Conservation (phyloP, 1,284 basidiomycete species). For the Heterobasidion occidentale region DNA sequence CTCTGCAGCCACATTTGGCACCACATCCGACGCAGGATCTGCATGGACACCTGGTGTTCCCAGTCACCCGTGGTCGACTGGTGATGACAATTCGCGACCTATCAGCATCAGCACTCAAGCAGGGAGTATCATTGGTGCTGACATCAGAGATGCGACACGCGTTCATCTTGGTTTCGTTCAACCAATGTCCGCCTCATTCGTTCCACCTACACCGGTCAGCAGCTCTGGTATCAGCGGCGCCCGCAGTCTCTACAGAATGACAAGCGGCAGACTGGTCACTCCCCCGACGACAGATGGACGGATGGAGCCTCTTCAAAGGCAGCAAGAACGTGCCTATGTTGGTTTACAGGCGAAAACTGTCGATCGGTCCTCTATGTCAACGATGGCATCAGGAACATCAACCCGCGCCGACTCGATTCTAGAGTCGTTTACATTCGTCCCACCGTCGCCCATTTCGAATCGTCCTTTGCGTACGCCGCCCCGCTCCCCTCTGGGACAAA, state of each 20-base stretch:
- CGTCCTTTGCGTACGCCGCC: slow-evolving; percentile 67
- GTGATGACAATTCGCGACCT: slow-evolving; percentile 37
- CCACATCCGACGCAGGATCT: slow-evolving; percentile 12
- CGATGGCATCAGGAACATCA: slow-evolving; percentile 57
- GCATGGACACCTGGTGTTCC: slow-evolving; percentile 30
- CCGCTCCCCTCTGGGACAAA: slow-evolving; percentile 58
- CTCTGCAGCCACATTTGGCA: slow-evolving; percentile 29
- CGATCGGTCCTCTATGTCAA: slow-evolving; percentile 51
- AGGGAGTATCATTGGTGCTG: slow-evolving; percentile 40
- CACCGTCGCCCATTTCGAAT: slow-evolving; percentile 75
- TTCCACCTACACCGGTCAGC: slow-evolving; percentile 8
- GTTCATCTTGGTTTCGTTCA: slow-evolving; percentile 48
- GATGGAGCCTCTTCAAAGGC: slow-evolving; percentile 35
- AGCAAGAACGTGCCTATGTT: slow-evolving; percentile 52
- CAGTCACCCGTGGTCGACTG: slow-evolving; percentile 31
- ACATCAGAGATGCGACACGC: slow-evolving; percentile 57
- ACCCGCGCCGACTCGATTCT: slow-evolving; percentile 72
- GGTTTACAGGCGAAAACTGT: slow-evolving; percentile 47
- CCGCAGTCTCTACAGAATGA: slow-evolving; percentile 45
- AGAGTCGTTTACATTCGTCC: slow-evolving; percentile 79
- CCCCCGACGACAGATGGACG: slow-evolving; percentile 26
- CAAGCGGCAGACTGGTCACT: slow-evolving; percentile 51
- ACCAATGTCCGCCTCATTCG: slow-evolving; percentile 10
- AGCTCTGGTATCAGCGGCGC: slow-evolving; percentile 22
- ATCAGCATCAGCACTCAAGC: slow-evolving; percentile 56